phyloP scores from a whole-genome alignment of 2,329 filamentous ascomycete genomes.

The Biscogniauxia mediterranea region DNA sequence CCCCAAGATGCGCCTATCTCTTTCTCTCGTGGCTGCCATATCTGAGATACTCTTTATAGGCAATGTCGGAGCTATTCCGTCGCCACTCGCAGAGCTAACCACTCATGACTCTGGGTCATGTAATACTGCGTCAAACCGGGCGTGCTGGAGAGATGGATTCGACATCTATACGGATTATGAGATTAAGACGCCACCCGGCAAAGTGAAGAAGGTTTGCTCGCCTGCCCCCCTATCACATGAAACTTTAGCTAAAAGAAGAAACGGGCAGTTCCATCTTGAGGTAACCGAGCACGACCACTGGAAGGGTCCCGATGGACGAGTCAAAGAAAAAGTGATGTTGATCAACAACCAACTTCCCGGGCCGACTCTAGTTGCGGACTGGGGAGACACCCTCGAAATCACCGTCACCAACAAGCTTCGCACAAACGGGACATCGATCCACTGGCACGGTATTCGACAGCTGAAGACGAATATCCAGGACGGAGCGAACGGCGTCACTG shows the following conservation, averaged over 20 bases:
- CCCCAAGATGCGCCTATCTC: neutral
- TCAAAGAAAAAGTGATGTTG: slow-evolving; percentile 47
- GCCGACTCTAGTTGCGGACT: slow-evolving; percentile 62
- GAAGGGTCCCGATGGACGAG: slow-evolving; percentile 24
- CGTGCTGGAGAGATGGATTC: slow-evolving; percentile 26
- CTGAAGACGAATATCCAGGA: slow-evolving; percentile 36
- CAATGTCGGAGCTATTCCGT: slow-evolving; percentile 6
- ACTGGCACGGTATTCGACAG: slow-evolving; percentile 41
- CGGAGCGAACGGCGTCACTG: slow-evolving; percentile 37
- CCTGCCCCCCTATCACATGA: slow-evolving; percentile 33
- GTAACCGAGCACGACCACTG: slow-evolving; percentile 25
- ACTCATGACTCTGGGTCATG: slow-evolving; percentile 12
- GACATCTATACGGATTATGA: slow-evolving; percentile 30
- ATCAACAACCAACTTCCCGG: slow-evolving; percentile 67
- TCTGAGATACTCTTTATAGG: neutral
- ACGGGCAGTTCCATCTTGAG: slow-evolving; percentile 20
- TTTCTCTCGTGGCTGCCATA: neutral
- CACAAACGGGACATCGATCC: slow-evolving; percentile 34
- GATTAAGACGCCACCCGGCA: slow-evolving; percentile 17
- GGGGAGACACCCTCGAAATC: slow-evolving; percentile 62
- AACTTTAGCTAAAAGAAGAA: neutral
- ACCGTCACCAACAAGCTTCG: slow-evolving; percentile 69
- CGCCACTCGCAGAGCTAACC: slow-evolving; percentile 6
- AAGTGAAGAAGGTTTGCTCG: slow-evolving; percentile 23
- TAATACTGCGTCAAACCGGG: slow-evolving; percentile 21